phyloP scores from a whole-genome alignment of 345 rosid species.

The Psidium friedrichsthalianum region DNA sequence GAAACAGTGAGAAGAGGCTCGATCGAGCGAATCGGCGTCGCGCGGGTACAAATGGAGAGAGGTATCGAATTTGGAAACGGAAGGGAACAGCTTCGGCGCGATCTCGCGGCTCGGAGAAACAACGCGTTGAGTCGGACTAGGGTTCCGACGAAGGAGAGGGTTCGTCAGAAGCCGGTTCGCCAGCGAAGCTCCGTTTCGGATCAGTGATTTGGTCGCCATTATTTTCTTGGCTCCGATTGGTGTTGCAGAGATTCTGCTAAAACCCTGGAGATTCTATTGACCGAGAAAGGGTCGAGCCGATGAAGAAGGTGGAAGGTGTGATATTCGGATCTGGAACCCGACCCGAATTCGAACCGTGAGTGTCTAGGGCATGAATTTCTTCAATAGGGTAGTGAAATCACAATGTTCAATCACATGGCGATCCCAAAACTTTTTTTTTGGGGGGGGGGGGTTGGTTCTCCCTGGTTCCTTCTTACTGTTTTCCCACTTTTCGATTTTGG shows the following conservation, averaged over 20 bases:
- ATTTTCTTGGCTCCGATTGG: not conserved
- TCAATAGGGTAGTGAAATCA: not conserved
- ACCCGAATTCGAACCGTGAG: not conserved
- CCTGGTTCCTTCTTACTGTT: too few species aligned
- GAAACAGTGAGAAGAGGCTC: conserved; percentile 31
- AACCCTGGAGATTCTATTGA: not conserved
- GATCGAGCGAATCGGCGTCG: conserved; percentile 23
- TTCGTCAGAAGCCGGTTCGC: conserved; percentile 38
- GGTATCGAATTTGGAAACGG: conserved; percentile 32
- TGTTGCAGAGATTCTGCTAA: not conserved
- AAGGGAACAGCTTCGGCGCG: conserved; percentile 50
- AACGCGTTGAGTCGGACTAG: conserved; percentile 11
- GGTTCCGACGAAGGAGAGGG: conserved; percentile 20
- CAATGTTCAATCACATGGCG: not conserved
- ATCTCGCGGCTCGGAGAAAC: conserved; percentile 18
- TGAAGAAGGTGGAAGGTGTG: not conserved
- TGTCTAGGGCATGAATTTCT: not conserved
- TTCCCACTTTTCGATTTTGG: too few species aligned
- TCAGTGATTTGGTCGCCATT: conserved; percentile 69
- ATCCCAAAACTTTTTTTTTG: too few species aligned
- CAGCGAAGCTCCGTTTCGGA: conserved; percentile 54
- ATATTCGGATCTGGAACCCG: not conserved
- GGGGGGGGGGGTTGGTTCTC: too few species aligned
- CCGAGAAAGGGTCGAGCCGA: not conserved
- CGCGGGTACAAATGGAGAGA: conserved; percentile 28